Evolutionary conservation across 192 early-diverging fungal species (phyloP).

Genomic region (Coemansia javaensis): DNA sequence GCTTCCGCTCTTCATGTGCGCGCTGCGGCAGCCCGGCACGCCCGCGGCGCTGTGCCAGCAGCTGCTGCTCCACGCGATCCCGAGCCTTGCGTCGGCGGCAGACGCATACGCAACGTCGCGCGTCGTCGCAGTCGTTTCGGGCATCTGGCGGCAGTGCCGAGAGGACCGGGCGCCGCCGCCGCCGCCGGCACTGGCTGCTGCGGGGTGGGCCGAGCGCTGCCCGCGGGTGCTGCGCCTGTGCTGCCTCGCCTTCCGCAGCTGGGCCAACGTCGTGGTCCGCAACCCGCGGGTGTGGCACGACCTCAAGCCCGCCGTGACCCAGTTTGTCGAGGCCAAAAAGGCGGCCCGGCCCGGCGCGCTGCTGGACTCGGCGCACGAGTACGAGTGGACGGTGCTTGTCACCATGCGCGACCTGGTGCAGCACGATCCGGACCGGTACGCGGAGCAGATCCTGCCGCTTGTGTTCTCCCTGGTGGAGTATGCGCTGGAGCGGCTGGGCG

Average conservation of each 20-base stretch:
- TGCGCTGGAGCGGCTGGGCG: constrained; percentile 5
- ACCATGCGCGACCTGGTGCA: constrained; percentile 23
- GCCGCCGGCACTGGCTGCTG: no score
- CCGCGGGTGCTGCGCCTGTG: constrained; percentile 7
- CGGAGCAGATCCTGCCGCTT: constrained; percentile 27
- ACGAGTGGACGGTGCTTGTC: constrained; percentile 28
- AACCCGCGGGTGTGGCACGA: constrained; percentile 39
- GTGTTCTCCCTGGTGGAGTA: constrained; percentile 22
- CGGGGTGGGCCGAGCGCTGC: background rate
- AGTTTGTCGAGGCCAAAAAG: constrained; percentile 25
- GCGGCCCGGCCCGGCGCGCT: background rate
- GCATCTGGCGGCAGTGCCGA: constrained; percentile 8
- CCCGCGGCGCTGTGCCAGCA: constrained; percentile 8
- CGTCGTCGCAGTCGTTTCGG: constrained; percentile 13
- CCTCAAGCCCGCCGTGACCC: constrained; percentile 13
- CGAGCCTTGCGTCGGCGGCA: constrained; percentile 8
- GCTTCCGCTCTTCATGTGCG: constrained; percentile 19
- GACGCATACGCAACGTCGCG: constrained; percentile 29
- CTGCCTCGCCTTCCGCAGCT: constrained; percentile 24
- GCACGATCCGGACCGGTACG: constrained; percentile 17
- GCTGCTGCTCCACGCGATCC: constrained; percentile 10
- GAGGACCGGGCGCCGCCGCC: background rate
- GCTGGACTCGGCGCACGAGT: constrained; percentile 8
- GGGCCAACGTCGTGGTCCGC: constrained; percentile 12
- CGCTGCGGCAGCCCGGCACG: constrained; percentile 6